A percentile compares a stretch with the other conserved stretches of the same genome.
phyloP scores from a whole-genome alignment of 768 basidiomycete genomes.

The Pulveroboletus ravenelii region DNA sequence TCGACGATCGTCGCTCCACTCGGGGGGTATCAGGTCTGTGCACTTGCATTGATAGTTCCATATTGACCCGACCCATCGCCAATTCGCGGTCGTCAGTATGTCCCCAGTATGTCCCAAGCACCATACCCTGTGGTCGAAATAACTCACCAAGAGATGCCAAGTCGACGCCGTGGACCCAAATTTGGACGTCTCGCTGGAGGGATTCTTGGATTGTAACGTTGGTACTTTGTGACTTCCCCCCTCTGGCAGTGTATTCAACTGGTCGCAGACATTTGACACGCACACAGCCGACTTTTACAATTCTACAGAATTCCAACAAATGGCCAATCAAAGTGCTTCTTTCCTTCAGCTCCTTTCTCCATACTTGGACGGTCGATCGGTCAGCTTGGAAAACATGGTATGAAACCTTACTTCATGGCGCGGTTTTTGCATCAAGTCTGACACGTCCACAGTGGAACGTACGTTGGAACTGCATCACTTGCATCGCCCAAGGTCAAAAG shows the following conservation, averaged over 20 bases:
- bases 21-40: slow-evolving; percentile 56
- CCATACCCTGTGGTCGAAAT: not conserved
- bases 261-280: slow-evolving; percentile 41
- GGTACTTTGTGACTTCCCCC: slow-evolving; percentile 5
- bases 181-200: slow-evolving; percentile 61
- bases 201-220: slow-evolving; percentile 58
- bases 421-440: not conserved
- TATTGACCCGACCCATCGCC: slow-evolving; percentile 1
- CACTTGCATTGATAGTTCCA: not conserved
- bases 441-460: slow-evolving; percentile 42
- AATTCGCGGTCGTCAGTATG: slow-evolving; percentile 24
- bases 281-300: slow-evolving; percentile 51
- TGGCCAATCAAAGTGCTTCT: slow-evolving; percentile 37
- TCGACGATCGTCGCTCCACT: slow-evolving; percentile 55
- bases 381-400: slow-evolving; percentile 57
- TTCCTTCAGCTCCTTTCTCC: slow-evolving; percentile 49
- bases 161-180: slow-evolving; percentile 62
- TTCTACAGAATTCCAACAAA: slow-evolving; percentile 47
- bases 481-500: not conserved
- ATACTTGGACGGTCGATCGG: slow-evolving; percentile 51
- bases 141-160: slow-evolving; percentile 20
- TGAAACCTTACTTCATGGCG: not conserved
- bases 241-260: not conserved
- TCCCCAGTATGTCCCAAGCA: slow-evolving; percentile 35
- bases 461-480: slow-evolving; percentile 9